A percentile compares a stretch with the other conserved stretches of the same genome.
phyloP scores from a whole-genome alignment of 495 filamentous ascomycete species.

The Penicillium dipodomyicola region DNA sequence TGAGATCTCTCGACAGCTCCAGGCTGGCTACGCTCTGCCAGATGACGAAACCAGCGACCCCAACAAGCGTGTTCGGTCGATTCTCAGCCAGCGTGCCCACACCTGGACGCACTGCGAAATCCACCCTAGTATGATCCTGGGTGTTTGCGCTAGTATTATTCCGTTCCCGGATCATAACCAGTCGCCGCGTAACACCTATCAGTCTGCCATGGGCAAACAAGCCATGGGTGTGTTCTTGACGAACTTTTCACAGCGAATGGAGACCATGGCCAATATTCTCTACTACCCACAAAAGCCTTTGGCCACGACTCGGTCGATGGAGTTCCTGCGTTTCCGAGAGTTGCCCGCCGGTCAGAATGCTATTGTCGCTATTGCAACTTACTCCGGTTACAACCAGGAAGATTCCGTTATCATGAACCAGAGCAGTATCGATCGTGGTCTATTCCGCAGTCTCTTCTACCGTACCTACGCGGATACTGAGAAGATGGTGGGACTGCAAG shows the following conservation, averaged over 20 bases:
- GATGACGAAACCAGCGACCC: conserved; percentile 58
- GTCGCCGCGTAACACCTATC: conserved; percentile 97
- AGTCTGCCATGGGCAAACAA: conserved; percentile 99
- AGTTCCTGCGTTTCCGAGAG: conserved; percentile 96
- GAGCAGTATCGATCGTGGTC: conserved; percentile 91
- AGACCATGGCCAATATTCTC: conserved; percentile 98
- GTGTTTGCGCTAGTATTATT: conserved; percentile 98
- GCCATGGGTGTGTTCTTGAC: conserved; percentile 99
- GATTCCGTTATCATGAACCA: conserved; percentile 99
- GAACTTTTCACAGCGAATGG: conserved; percentile 93
- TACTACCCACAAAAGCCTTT: conserved; percentile 99
- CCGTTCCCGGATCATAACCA: conserved; percentile 99
- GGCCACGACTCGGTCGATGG: conserved; percentile 95
- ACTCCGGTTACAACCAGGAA: conserved; percentile 99
- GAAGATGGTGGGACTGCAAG: conserved; percentile 85
- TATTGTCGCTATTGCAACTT: conserved; percentile 94
- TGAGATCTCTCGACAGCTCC: conserved; percentile 63
- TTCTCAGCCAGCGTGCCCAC: conserved; percentile 75
- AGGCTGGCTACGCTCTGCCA: conserved; percentile 60
- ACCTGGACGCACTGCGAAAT: conserved; percentile 98
- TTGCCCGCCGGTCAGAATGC: conserved; percentile 96
- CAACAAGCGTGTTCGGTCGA: conserved; percentile 82
- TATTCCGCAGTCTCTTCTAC: conserved; percentile 98
- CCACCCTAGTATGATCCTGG: conserved; percentile 97
- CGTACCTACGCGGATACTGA: conserved; percentile 94